A percentile compares a stretch with the other conserved stretches of the same genome.
Conservation (phyloP, 257 asterid genomes). For the Jaltomata sinuosa region DNA sequence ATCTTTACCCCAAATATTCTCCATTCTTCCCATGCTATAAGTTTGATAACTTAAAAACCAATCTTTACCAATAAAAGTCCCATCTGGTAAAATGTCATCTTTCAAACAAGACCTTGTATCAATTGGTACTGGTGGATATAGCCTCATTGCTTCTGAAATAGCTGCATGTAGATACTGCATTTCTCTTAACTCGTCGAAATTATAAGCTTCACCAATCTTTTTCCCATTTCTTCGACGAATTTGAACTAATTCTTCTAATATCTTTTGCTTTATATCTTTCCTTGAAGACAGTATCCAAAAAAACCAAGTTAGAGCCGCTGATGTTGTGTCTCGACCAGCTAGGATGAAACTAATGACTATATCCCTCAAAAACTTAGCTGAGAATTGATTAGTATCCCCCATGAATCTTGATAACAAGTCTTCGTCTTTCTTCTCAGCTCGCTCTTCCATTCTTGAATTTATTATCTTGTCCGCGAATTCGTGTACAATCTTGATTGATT, state of each 20-base stretch:
- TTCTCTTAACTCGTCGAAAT: constrained; percentile 56
- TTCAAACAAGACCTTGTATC: constrained; percentile 49
- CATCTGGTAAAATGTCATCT: constrained; percentile 69
- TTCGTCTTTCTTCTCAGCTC: constrained; percentile 30
- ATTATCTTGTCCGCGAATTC: constrained; percentile 67
- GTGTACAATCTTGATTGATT: constrained; percentile 50
- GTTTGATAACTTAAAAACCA: constrained; percentile 60
- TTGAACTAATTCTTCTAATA: constrained; percentile 34
- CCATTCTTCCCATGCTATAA: constrained; percentile 89
- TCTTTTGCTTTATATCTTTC: constrained; percentile 34
- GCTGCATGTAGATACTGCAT: constrained; percentile 91
- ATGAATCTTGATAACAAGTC: constrained; percentile 76
- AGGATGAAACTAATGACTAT: constrained; percentile 75
- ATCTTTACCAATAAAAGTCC: constrained; percentile 52
- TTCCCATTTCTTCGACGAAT: constrained; percentile 21
- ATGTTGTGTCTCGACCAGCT: constrained; percentile 91
- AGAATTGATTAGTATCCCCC: constrained; percentile 21
- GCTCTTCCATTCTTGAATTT: constrained; percentile 38
- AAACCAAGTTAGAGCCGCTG: constrained; percentile 83
- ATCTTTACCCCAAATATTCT: constrained; percentile 69
- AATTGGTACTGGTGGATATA: constrained; percentile 80
- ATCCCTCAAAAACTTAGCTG: constrained; percentile 59
- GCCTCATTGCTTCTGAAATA: constrained; percentile 74
- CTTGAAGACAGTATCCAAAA: constrained; percentile 62
- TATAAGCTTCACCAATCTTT: constrained; percentile 25